A percentile compares a stretch with the other conserved stretches of the same genome.
Conservation (phyloP, 345 rosid species). For the Clausena lansium region DNA sequence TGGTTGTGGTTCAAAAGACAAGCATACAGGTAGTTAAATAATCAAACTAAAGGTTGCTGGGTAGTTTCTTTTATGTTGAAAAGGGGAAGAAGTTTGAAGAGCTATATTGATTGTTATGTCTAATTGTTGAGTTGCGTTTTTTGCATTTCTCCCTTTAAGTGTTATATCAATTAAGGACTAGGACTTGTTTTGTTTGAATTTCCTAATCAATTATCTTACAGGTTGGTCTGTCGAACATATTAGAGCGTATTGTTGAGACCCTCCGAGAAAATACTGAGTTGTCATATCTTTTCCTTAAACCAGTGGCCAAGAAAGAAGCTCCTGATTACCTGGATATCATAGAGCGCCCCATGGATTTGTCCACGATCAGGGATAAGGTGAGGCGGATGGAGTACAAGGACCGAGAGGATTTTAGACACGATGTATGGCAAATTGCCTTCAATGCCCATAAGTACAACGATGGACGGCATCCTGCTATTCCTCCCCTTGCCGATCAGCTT, state of each 20-base stretch:
- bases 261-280: constrained; percentile 57
- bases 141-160: too few species aligned
- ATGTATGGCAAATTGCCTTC: constrained; percentile 71
- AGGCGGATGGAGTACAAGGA: constrained; percentile 78
- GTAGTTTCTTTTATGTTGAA: not conserved
- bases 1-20: not conserved
- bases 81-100: not conserved
- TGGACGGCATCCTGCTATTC: constrained; percentile 80
- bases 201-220: constrained; percentile 20
- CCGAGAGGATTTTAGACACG: constrained; percentile 76
- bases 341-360: constrained; percentile 82
- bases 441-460: constrained; percentile 88
- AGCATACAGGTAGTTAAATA: not conserved
- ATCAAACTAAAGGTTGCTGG: not conserved
- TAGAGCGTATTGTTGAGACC: constrained; percentile 73
- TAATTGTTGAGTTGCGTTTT: not conserved
- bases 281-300: constrained; percentile 83
- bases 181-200: not conserved
- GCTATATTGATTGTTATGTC: not conserved
- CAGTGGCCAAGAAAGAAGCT: constrained; percentile 89
- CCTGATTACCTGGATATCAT: constrained; percentile 73
- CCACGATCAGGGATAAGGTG: constrained; percentile 78
- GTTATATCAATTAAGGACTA: not conserved
- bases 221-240: constrained; percentile 85
- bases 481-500: constrained; percentile 96